Percentiles rank a stretch among this genome's conserved stretches.
phyloP scores from a whole-genome alignment of 1,284 basidiomycete species.

The Malassezia furfur region DNA sequence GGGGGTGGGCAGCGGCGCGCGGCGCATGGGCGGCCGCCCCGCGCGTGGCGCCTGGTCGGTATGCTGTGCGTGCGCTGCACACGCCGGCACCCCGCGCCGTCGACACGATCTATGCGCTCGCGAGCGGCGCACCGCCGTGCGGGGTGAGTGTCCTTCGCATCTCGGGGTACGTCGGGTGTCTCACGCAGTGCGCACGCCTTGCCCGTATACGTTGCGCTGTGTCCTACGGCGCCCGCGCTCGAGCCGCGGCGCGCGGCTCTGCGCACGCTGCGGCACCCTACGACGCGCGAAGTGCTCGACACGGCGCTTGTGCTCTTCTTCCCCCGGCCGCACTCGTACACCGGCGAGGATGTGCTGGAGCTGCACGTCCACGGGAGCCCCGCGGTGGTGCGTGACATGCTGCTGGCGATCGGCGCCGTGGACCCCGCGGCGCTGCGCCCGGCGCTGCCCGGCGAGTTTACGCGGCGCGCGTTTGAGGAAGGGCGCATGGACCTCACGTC shows the following conservation, averaged over 20 bases:
- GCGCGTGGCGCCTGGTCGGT: no score
- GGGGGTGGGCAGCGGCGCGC: background rate
- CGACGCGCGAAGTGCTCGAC: conserved; percentile 60
- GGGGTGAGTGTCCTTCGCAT: conserved; percentile 72
- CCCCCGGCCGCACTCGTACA: conserved; percentile 58
- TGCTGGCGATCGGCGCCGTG: conserved; percentile 57
- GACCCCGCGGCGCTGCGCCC: conserved; percentile 51
- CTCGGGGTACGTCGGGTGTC: conserved; percentile 55
- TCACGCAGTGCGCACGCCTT: background rate
- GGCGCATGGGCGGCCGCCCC: background rate
- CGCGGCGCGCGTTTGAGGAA: conserved; percentile 65
- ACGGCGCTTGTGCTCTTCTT: conserved; percentile 68
- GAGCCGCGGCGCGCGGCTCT: conserved; percentile 62
- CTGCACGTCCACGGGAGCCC: conserved; percentile 78
- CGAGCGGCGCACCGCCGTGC: conserved; percentile 69
- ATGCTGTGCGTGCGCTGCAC: background rate
- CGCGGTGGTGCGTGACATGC: conserved; percentile 63
- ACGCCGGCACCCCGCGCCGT: background rate
- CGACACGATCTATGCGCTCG: conserved; percentile 70
- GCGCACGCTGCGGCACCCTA: conserved; percentile 62
- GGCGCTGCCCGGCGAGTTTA: conserved; percentile 78
- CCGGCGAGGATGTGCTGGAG: conserved; percentile 71
- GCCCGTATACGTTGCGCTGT: conserved; percentile 57
- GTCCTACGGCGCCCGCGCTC: conserved; percentile 47
- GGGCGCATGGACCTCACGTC: conserved; percentile 72